These are phyloP conservation scores for Fusarium albosuccineum DNA, from an alignment of 2,329 filamentous ascomycete genomes.

Conservation along the genomic window DNA sequence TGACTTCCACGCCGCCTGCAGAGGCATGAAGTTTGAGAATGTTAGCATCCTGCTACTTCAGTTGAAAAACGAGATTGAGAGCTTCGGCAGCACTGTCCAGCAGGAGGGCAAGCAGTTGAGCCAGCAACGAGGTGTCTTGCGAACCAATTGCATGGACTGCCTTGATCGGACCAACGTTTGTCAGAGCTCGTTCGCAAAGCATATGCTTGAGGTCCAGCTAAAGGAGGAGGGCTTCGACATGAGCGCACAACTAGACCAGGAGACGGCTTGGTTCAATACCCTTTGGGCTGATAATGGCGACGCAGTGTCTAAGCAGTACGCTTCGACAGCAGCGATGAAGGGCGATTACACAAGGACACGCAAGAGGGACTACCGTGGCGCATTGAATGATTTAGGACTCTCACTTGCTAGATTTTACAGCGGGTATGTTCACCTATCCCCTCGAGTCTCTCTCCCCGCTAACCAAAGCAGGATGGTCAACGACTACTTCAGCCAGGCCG, in stretches of 20 bases:
- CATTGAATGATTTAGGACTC: slow-evolving; percentile 89
- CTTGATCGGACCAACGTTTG: slow-evolving; percentile 96
- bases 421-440: slow-evolving; percentile 61
- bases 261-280: slow-evolving; percentile 93
- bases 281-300: slow-evolving; percentile 99
- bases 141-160: slow-evolving; percentile 99
- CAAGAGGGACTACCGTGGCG: slow-evolving; percentile 91
- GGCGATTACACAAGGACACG: slow-evolving; percentile 94
- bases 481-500: slow-evolving; percentile 95
- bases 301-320: slow-evolving; percentile 94
- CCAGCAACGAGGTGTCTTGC: slow-evolving; percentile 80
- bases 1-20: slow-evolving; percentile 92
- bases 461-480: slow-evolving; percentile 84
- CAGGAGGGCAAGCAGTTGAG: slow-evolving; percentile 57
- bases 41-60: slow-evolving; percentile 82
- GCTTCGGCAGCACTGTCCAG: slow-evolving; percentile 78
- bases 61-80: slow-evolving; percentile 75
- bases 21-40: slow-evolving; percentile 98
- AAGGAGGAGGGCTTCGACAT: slow-evolving; percentile 81
- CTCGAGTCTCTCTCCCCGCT: slow-evolving; percentile 8
- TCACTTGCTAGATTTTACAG: slow-evolving; percentile 83
- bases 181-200: slow-evolving; percentile 89
- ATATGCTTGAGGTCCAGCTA: slow-evolving; percentile 84
- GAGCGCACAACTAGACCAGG: slow-evolving; percentile 79
- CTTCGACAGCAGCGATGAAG: slow-evolving; percentile 94